These are phyloP conservation scores for Aspergillus nomiae DNA, from an alignment of 2,329 filamentous ascomycete genomes.

Conservation along the genomic window DNA sequence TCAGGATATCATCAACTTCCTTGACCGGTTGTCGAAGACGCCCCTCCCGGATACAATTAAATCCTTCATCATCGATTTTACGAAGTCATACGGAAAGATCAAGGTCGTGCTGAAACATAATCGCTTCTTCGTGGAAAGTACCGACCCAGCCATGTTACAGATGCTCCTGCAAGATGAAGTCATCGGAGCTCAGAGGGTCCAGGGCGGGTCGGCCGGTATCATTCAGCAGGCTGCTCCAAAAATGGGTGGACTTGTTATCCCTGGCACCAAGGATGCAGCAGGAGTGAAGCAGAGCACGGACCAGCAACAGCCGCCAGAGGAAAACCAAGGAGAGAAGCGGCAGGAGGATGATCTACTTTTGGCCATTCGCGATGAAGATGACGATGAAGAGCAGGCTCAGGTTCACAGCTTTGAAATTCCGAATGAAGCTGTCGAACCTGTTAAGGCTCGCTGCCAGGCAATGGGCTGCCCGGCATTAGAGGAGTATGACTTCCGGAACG, in stretches of 20 bases:
- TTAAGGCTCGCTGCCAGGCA: slow-evolving; percentile 86
- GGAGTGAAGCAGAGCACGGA: slow-evolving; percentile 73
- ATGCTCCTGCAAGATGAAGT: slow-evolving; percentile 80
- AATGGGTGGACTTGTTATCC: slow-evolving; percentile 85
- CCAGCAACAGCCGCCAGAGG: slow-evolving; percentile 35
- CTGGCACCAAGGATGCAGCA: slow-evolving; percentile 89
- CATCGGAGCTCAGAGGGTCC: slow-evolving; percentile 77
- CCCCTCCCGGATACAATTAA: slow-evolving; percentile 79
- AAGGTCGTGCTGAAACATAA: slow-evolving; percentile 94
- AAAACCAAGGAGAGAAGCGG: slow-evolving; percentile 40
- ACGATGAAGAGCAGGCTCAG: slow-evolving; percentile 78
- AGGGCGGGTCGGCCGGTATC: slow-evolving; percentile 68
- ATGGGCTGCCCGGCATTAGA: slow-evolving; percentile 87
- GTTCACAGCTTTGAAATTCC: slow-evolving; percentile 93
- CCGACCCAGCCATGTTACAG: slow-evolving; percentile 83
- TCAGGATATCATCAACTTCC: slow-evolving; percentile 83
- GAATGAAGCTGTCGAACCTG: slow-evolving; percentile 77
- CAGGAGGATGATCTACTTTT: slow-evolving; percentile 70
- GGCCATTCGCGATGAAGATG: slow-evolving; percentile 72
- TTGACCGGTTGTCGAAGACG: slow-evolving; percentile 88
- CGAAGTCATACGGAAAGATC: slow-evolving; percentile 90
- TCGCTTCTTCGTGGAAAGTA: slow-evolving; percentile 90
- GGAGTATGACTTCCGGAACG: slow-evolving; percentile 96
- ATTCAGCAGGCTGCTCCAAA: slow-evolving; percentile 82
- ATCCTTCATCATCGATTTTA: slow-evolving; percentile 78